Evolutionary conservation across 352 stramenopile genomes (phyloP).

Genomic region (Saprolegnia parasitica): DNA sequence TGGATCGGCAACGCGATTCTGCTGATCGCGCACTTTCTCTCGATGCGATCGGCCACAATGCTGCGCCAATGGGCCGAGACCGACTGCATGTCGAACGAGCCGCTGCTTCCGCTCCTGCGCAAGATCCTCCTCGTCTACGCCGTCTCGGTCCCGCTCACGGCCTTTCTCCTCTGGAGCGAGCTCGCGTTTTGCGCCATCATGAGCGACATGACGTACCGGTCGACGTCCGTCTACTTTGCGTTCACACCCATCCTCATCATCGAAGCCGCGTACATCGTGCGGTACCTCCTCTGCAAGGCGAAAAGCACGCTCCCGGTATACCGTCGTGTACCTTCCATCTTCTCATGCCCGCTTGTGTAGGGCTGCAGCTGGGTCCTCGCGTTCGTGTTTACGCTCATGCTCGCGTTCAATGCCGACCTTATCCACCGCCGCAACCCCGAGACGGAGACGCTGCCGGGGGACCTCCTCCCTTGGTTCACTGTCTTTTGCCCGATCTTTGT

Average conservation of each 20-base stretch:
- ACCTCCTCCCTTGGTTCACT: slow-evolving; percentile 65
- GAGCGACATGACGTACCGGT: slow-evolving; percentile 36
- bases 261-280: slow-evolving; percentile 70
- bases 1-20: slow-evolving; percentile 69
- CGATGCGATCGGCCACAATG: slow-evolving; percentile 58
- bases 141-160: slow-evolving; percentile 59
- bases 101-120: slow-evolving; percentile 64
- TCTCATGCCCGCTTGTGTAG: slow-evolving; percentile 33
- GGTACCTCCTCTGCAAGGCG: slow-evolving; percentile 74
- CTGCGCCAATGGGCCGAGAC: slow-evolving; percentile 71
- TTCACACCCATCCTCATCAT: slow-evolving; percentile 78
- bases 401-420: slow-evolving; percentile 71
- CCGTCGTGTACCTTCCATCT: slow-evolving; percentile 10
- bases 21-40: slow-evolving; percentile 53
- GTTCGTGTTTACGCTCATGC: slow-evolving; percentile 74
- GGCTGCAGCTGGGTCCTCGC: slow-evolving; percentile 69
- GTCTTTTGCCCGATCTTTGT: slow-evolving; percentile 62
- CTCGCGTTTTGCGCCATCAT: slow-evolving; percentile 74
- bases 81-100: slow-evolving; percentile 77
- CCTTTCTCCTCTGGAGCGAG: slow-evolving; percentile 76
- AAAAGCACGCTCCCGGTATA: slow-evolving; percentile 69
- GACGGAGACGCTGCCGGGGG: slow-evolving; percentile 26
- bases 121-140: slow-evolving; percentile 73
- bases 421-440: slow-evolving; percentile 29
- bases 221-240: slow-evolving; percentile 67